These are phyloP conservation scores for Phialophora verrucosa DNA, from an alignment of 2,329 filamentous ascomycete genomes.

Conservation along the genomic window DNA sequence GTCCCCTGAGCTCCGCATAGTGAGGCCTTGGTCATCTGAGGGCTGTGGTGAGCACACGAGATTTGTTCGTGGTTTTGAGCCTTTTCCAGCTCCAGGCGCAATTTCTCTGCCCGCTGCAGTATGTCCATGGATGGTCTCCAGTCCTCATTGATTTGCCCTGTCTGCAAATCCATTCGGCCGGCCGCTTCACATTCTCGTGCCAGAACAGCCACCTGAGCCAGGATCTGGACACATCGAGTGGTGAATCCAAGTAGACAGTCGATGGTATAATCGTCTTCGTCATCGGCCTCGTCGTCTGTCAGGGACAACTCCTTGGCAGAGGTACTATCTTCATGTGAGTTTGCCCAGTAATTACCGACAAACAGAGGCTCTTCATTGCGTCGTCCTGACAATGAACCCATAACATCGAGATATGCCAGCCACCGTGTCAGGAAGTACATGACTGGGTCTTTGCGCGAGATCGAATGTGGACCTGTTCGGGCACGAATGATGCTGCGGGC, in stretches of 20 bases:
- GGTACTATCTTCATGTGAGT: conserved; percentile 40
- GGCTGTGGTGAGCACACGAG: conserved; percentile 48
- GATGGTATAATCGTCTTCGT: conserved; percentile 70
- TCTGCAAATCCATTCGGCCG: conserved; percentile 64
- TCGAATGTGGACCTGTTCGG: conserved; percentile 64
- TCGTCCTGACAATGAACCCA: conserved; percentile 72
- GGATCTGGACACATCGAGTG: conserved; percentile 70
- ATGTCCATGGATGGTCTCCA: conserved; percentile 66
- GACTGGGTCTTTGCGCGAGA: conserved; percentile 62
- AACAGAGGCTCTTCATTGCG: conserved; percentile 59
- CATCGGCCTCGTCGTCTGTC: conserved; percentile 55
- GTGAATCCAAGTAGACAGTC: conserved; percentile 84
- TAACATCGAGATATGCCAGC: conserved; percentile 82
- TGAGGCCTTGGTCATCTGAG: conserved; percentile 37
- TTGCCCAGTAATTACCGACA: conserved; percentile 56
- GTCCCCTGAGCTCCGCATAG: conserved; percentile 24
- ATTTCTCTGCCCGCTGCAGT: conserved; percentile 61
- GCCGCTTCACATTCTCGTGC: conserved; percentile 68
- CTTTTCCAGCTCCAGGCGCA: conserved; percentile 67
- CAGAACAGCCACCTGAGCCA: conserved; percentile 74
- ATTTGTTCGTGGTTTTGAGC: conserved; percentile 54
- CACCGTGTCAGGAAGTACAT: conserved; percentile 78
- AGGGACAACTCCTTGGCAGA: conserved; percentile 40
- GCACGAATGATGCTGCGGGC: conserved; percentile 76
- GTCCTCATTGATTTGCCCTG: conserved; percentile 55